Evolutionary conservation across 2,329 filamentous ascomycete species (phyloP), one percentile per base, ranked within the genome.

Genomic region (Fusarium sp.): DNA sequence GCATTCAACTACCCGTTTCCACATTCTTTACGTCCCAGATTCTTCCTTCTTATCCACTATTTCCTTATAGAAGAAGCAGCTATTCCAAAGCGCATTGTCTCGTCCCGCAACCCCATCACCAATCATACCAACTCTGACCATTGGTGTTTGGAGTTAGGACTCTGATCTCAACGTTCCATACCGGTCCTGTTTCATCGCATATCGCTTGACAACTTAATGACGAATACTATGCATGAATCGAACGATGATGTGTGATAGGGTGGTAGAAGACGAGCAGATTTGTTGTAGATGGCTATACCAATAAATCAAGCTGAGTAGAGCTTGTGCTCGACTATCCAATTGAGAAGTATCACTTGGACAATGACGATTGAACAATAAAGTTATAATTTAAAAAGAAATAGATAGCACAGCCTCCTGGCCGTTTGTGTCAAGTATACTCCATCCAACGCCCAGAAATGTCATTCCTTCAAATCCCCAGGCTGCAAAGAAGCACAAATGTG

Each of bases 391-490:
- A 53, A 55, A 47, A 63, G 50, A 57, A 50, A 42, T 45, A 65
- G 34, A 55, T 61, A 55, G 56, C 56, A 20, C 51, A 68, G 63
- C 69, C 73, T 67, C 72, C 73, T 71, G 73, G 59, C 73, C 28
- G 51, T 50, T 32, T 56, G 59, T 60, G 64, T 61, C 63, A 70
- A 61, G 53, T 59, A 53, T 69, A 66, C 63, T 73, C 73, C 69
- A 69, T 75, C 63, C 66, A 75, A 75, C 73, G 72, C 73, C 73
- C 25, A 34, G 51, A 55, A 66, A 43, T 51, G 59, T 59, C 55
- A 70, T 64, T 61, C 63, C 62, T 68, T 47, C 51, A 59, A 65
- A 60, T 62, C 46, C 58, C 25, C 63, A 62, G 51, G 51, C 63
- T 68, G 43, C 27, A 64, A 63, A 66, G 46, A 66, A 50, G 53